These are phyloP conservation scores for Boletellus deceptivus DNA, from an alignment of 1,284 basidiomycete species.

Conservation along the genomic window DNA sequence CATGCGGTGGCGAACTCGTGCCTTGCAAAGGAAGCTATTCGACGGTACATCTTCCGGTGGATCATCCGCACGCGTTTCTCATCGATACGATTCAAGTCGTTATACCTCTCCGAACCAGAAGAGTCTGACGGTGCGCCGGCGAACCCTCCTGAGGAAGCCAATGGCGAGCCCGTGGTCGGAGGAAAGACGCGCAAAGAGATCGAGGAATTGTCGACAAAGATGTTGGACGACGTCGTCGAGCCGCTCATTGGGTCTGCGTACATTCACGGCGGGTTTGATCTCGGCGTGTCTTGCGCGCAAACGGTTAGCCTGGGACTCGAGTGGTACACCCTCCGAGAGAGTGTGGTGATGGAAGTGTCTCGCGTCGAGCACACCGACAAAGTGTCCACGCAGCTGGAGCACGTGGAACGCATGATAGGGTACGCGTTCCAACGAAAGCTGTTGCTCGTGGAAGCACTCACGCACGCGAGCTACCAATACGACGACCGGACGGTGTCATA, in stretches of 20 bases:
- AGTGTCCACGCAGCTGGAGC: conserved; percentile 46
- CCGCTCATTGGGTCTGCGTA: conserved; percentile 77
- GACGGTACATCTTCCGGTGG: conserved; percentile 54
- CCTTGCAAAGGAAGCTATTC: conserved; percentile 61
- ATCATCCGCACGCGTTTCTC: conserved; percentile 64
- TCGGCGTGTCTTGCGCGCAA: conserved; percentile 56
- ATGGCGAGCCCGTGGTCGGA: conserved; percentile 28
- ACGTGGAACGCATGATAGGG: conserved; percentile 68
- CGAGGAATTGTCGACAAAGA: conserved; percentile 61
- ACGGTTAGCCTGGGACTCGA: conserved; percentile 59
- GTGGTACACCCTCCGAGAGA: conserved; percentile 50
- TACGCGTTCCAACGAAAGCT: conserved; percentile 66
- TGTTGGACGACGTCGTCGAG: conserved; percentile 73
- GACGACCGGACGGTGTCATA: conserved; percentile 65
- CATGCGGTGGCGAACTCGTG: conserved; percentile 73
- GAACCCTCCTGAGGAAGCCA: conserved; percentile 18
- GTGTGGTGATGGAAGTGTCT: conserved; percentile 46
- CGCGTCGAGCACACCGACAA: conserved; percentile 43
- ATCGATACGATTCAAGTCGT: conserved; percentile 63
- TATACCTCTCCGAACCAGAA: conserved; percentile 35
- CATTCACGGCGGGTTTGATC: conserved; percentile 61
- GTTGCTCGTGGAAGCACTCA: conserved; percentile 74
- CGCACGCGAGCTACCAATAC: conserved; percentile 69
- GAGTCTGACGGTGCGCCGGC: conserved; percentile 11
- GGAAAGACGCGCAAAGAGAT: conserved; percentile 31